These are phyloP conservation scores for Termitomyces sp. DNA, from an alignment of 768 basidiomycete genomes.

Conservation along the genomic window DNA sequence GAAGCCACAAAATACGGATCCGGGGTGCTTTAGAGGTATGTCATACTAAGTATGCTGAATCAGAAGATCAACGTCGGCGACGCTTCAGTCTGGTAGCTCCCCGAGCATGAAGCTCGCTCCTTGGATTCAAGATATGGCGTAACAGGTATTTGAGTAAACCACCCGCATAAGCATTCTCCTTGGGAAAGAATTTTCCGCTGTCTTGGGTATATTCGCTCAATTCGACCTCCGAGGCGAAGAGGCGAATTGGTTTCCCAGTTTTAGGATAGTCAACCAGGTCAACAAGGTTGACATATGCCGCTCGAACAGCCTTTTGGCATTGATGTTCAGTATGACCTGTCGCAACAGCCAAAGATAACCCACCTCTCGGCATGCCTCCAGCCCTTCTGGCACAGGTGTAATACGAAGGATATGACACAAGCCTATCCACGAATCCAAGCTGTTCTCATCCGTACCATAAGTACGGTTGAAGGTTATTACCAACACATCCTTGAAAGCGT, in stretches of 20 bases:
- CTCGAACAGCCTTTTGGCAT: constrained; percentile 18
- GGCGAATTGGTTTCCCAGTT: constrained; percentile 3
- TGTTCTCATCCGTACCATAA: constrained; percentile 27
- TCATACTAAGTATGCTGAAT: neutral
- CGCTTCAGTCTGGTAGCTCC: neutral
- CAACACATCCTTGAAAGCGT: constrained; percentile 22
- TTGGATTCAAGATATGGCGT: constrained; percentile 20
- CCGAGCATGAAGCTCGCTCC: neutral
- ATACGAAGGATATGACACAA: constrained; percentile 22
- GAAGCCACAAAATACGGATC: neutral
- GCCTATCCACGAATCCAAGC: constrained; percentile 21
- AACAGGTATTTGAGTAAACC: constrained; percentile 25
- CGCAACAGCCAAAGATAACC: neutral
- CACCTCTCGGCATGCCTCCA: constrained; percentile 23
- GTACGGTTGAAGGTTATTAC: constrained; percentile 24
- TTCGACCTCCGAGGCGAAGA: constrained; percentile 19
- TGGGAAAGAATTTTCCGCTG: constrained; percentile 25
- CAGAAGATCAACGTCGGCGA: neutral
- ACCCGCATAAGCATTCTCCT: constrained; percentile 22
- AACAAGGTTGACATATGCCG: constrained; percentile 32
- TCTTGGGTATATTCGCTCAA: constrained; percentile 25
- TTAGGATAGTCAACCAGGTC: constrained; percentile 25
- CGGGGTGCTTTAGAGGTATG: neutral
- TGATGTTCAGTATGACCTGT: neutral
- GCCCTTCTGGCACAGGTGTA: constrained; percentile 17